Evolutionary conservation across 2,329 filamentous ascomycete genomes (phyloP).

Genomic region (Aspergillus neoniger): DNA sequence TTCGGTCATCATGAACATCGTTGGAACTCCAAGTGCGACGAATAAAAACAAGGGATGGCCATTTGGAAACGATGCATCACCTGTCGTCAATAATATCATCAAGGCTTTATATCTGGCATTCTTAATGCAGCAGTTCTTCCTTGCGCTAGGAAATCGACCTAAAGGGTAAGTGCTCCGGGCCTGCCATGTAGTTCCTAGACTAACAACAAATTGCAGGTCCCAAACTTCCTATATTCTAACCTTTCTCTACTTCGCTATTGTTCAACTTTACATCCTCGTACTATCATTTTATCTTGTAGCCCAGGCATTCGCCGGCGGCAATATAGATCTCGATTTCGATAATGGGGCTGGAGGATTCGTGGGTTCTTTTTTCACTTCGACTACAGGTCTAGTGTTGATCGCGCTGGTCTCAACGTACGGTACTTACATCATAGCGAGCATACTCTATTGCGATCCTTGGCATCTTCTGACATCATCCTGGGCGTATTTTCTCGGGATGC

Average conservation of each 20-base stretch:
- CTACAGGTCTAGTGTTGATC: constrained; percentile 88
- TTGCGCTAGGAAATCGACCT: constrained; percentile 92
- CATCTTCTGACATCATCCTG: constrained; percentile 99
- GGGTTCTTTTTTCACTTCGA: constrained; percentile 76
- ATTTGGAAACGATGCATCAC: constrained; percentile 83
- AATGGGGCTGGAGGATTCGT: constrained; percentile 68
- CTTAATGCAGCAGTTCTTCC: constrained; percentile 89
- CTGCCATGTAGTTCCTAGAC: background rate
- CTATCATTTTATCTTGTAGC: constrained; percentile 86
- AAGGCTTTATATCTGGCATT: constrained; percentile 92
- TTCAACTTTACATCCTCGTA: constrained; percentile 88
- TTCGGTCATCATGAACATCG: constrained; percentile 94
- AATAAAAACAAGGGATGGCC: constrained; percentile 72
- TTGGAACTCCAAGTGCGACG: constrained; percentile 67
- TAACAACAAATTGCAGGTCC: constrained; percentile 48
- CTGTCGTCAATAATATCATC: constrained; percentile 85
- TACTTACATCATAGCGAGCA: constrained; percentile 93
- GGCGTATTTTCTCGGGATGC: constrained; percentile 77
- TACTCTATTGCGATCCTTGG: constrained; percentile 98
- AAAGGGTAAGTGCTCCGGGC: constrained; percentile 62
- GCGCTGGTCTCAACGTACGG: constrained; percentile 92
- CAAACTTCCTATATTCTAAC: constrained; percentile 89
- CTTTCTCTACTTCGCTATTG: constrained; percentile 80
- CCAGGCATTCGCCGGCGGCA: constrained; percentile 68
- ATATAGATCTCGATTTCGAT: constrained; percentile 64